Percentiles rank a stretch among this genome's conserved stretches.
Evolutionary conservation across 2,329 filamentous ascomycete species (phyloP).

Genomic region (Clarireedia paspali): DNA sequence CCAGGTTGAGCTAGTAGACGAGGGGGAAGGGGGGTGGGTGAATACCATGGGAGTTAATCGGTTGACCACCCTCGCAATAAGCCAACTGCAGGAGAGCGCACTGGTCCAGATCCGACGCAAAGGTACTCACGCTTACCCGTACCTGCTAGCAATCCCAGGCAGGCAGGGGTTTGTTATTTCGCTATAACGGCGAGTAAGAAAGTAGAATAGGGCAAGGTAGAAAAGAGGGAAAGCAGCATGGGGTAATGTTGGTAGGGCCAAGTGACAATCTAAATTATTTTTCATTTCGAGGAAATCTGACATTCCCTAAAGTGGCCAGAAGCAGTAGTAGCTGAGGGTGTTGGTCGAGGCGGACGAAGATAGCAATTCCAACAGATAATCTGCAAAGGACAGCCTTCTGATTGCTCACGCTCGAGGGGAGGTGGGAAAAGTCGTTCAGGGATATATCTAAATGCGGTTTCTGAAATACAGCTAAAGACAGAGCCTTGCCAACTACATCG

Average conservation of each 20-base stretch:
- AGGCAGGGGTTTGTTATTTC: not conserved
- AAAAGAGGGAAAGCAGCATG: not conserved
- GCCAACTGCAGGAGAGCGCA: slow-evolving; percentile 9
- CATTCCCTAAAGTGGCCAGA: not conserved
- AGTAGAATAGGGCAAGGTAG: not conserved
- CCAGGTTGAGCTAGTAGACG: not conserved
- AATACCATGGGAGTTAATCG: slow-evolving; percentile 4
- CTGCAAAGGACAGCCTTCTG: not conserved
- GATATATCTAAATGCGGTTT: not conserved
- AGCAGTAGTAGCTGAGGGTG: not conserved
- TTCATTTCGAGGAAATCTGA: slow-evolving; percentile 2
- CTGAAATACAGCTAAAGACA: not conserved
- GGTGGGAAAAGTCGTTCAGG: not conserved
- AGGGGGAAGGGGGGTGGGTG: not conserved
- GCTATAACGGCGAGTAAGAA: not conserved
- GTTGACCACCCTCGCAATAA: slow-evolving; percentile 2
- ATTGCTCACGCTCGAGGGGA: not conserved
- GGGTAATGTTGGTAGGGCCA: not conserved
- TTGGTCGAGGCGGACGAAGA: not conserved
- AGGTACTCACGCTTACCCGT: not conserved
- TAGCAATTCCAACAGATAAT: not conserved
- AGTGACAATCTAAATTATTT: not conserved
- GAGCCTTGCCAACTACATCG: not conserved
- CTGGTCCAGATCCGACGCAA: slow-evolving; percentile 3
- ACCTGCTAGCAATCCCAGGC: not conserved